Evolutionary conservation across 1,284 basidiomycete species (phyloP).

Genomic region (Wolfiporia cocos): DNA sequence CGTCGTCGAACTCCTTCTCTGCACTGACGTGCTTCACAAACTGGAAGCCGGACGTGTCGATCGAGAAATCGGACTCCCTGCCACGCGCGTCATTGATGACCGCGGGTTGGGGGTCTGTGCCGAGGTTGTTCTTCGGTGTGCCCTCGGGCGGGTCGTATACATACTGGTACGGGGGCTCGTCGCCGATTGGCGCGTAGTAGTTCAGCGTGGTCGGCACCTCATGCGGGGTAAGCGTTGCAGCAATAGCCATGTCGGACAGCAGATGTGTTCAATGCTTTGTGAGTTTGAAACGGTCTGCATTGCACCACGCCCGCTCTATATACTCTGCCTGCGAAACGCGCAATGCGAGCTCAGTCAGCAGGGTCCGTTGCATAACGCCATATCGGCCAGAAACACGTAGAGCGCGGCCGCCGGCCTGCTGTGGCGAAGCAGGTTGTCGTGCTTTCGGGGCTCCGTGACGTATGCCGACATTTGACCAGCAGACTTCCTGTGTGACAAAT

Average conservation of each 20-base stretch:
- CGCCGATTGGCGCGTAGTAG: slow-evolving; percentile 23
- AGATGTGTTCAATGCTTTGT: too few relatives aligned
- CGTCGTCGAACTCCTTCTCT: slow-evolving; percentile 38
- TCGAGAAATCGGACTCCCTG: slow-evolving; percentile 26
- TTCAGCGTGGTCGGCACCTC: slow-evolving; percentile 27
- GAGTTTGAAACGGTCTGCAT: not conserved
- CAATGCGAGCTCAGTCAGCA: slow-evolving; percentile 4
- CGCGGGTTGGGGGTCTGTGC: slow-evolving; percentile 18
- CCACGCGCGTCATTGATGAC: slow-evolving; percentile 28
- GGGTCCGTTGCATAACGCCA: not conserved
- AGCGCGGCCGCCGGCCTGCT: not conserved
- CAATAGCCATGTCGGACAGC: slow-evolving; percentile 21
- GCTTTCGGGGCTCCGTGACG: slow-evolving; percentile 2
- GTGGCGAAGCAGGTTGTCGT: slow-evolving; percentile 2
- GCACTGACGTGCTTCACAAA: slow-evolving; percentile 27
- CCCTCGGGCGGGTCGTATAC: slow-evolving; percentile 20
- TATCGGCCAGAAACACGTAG: not conserved
- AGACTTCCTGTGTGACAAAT: too few relatives aligned
- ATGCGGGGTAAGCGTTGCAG: slow-evolving; percentile 22
- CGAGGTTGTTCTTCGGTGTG: slow-evolving; percentile 19
- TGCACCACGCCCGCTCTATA: not conserved
- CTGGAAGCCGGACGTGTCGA: slow-evolving; percentile 39
- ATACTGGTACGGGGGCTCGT: slow-evolving; percentile 23
- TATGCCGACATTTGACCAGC: too few relatives aligned
- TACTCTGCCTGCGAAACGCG: not conserved